Base-by-base conservation (phyloP, 2,329 filamentous ascomycete genomes). In the Alternaria sp. region DNA sequence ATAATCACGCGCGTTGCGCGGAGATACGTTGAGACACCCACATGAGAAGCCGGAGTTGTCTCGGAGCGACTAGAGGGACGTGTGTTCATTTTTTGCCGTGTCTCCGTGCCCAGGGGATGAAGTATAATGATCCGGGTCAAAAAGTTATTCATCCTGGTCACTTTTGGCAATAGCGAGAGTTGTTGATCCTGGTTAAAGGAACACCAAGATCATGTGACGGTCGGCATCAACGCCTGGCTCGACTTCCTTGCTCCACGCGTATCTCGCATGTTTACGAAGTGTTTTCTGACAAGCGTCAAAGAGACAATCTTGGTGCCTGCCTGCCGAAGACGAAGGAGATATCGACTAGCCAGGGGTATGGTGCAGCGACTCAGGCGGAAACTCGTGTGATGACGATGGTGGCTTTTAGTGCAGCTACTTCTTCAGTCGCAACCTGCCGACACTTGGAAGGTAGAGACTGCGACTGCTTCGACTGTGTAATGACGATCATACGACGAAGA, bases 341-440 rank as follows among this genome's bases (percentile, higher is more conserved):
- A 36, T 36, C 7, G 32, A 36, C 32, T n/a, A 36, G 32, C 2
- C 32, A 36, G 4, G 32, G 32, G 4, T 36, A n/a, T n/a, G 32
- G 10, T 36, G 32, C 15, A n/a, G 15, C 15, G 32, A n/a, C 32
- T n/a, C 32, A 36, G 7, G 13, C 32, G 32, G 4, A 9, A n/a
- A 4, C 4, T n/a, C 15, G 32, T 36, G 32, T 3, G 32, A 36
- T 36, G 32, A 36, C 4, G n/a, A n/a, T n/a, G n/a, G n/a, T 4
- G 32, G 15, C 32, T n/a, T n/a, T 4, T 1, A 9, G 32, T 3
- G 32, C 15, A 4, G 15, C 15, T 5, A 36, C 8, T 36, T 36
- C 32, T 36, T n/a, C 0, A n/a, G 32, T 36, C 7, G 32, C 15
- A 5, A 36, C 0, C 0, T n/a, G 15, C 0, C 32, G 15, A 36